Conservation (phyloP, 2,329 filamentous ascomycete species). For the Ceratocystiopsis brevicomis region DNA sequence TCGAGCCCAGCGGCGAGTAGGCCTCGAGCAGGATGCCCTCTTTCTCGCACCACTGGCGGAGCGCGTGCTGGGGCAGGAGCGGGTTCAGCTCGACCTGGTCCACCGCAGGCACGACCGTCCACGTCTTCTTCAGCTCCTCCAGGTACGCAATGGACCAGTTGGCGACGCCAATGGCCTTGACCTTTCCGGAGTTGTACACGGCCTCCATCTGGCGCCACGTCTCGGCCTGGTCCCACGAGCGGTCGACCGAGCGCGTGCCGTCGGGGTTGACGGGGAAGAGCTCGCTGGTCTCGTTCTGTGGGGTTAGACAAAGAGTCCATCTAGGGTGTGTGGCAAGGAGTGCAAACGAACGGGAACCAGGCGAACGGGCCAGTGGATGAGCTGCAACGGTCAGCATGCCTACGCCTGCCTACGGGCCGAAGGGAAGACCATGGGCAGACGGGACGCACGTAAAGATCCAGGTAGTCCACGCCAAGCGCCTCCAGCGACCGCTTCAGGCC, state of each 20-base stretch:
- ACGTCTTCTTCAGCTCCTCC: conserved; percentile 28
- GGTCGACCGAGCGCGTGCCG: conserved; percentile 2
- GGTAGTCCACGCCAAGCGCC: conserved; percentile 24
- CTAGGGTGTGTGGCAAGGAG: no score
- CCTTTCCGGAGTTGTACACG: conserved; percentile 32
- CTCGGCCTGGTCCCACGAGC: conserved; percentile 1
- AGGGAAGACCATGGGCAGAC: no score
- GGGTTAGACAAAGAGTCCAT: no score
- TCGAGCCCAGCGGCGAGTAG: conserved; percentile 21
- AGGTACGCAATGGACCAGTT: conserved; percentile 38
- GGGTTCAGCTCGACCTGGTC: conserved; percentile 33
- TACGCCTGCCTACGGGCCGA: no score
- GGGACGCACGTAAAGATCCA: conserved; percentile 30
- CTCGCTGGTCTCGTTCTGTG: conserved; percentile 1
- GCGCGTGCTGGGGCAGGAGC: conserved; percentile 26
- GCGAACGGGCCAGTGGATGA: conserved; percentile 26
- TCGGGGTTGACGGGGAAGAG: conserved; percentile 4
- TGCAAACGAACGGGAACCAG: not conserved
- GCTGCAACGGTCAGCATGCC: conserved; percentile 7
- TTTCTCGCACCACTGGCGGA: conserved; percentile 33
- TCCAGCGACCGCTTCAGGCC: conserved; percentile 25
- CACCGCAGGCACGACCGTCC: conserved; percentile 27
- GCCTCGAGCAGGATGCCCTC: conserved; percentile 32
- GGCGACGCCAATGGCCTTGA: conserved; percentile 37
- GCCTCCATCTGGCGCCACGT: conserved; percentile 45